Conservation (phyloP, 2,329 filamentous ascomycete species). For the Nothophaeocryptopus gaeumannii region DNA sequence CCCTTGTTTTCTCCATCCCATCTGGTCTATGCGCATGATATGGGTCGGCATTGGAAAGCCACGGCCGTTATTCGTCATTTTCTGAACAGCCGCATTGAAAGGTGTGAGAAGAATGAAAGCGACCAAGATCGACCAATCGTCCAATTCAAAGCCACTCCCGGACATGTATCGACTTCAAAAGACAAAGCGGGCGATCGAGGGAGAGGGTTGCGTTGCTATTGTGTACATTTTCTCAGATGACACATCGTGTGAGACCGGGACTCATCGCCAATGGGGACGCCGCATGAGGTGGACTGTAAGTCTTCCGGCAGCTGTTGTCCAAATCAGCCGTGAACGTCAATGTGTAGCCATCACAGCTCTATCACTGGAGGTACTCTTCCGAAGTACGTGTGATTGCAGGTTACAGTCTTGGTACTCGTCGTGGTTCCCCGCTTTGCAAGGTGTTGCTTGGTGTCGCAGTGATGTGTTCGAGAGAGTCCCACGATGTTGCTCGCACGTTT, state of each 20-base stretch:
- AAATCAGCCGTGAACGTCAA: background rate
- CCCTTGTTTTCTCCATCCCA: slow-evolving; percentile 7
- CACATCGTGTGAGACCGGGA: background rate
- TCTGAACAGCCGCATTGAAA: background rate
- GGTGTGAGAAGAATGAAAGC: slow-evolving; percentile 7
- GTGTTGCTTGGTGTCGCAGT: too few species aligned
- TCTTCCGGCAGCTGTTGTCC: slow-evolving; percentile 1
- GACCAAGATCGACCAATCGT: slow-evolving; percentile 6
- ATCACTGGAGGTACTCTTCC: too few species aligned
- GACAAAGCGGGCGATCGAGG: slow-evolving; percentile 1
- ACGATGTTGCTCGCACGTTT: too few species aligned
- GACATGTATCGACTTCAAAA: slow-evolving; percentile 4
- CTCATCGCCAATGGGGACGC: slow-evolving; percentile 1
- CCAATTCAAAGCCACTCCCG: slow-evolving; percentile 5
- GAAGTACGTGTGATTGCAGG: too few species aligned
- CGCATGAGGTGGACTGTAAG: slow-evolving; percentile 7
- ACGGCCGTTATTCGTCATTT: slow-evolving; percentile 4
- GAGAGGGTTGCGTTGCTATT: slow-evolving; percentile 1
- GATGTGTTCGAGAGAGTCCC: too few species aligned
- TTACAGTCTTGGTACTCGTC: too few species aligned
- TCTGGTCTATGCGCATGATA: slow-evolving; percentile 7
- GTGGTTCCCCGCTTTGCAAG: too few species aligned
- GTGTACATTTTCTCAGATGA: slow-evolving; percentile 7
- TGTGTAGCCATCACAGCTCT: background rate
- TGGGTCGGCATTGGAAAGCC: slow-evolving; percentile 6